Evolutionary conservation across 2,329 filamentous ascomycete species (phyloP).

Genomic region (Xylogone sp.): DNA sequence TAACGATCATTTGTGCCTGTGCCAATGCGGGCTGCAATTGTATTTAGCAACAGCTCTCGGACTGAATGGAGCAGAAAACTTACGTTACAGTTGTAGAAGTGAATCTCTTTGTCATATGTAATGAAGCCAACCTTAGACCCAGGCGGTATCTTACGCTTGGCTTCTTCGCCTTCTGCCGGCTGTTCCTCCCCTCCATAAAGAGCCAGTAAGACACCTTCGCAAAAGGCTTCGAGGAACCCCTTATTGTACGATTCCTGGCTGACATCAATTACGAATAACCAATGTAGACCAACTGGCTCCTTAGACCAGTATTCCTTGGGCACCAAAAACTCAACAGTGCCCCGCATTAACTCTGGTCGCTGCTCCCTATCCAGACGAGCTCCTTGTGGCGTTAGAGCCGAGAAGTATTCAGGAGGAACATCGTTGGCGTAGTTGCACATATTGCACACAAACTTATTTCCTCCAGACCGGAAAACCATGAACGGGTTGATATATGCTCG

Average conservation of each 20-base stretch:
- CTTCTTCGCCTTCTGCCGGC: constrained; percentile 43
- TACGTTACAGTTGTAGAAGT: constrained; percentile 94
- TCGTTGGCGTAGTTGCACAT: constrained; percentile 98
- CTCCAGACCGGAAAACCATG: constrained; percentile 93
- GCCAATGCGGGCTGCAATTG: constrained; percentile 62
- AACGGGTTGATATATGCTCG: constrained; percentile 98
- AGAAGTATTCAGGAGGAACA: constrained; percentile 87
- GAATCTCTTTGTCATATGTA: constrained; percentile 93
- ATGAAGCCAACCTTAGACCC: constrained; percentile 91
- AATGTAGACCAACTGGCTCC: constrained; percentile 81
- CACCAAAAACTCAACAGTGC: constrained; percentile 93
- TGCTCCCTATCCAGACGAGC: constrained; percentile 84
- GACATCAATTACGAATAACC: constrained; percentile 90
- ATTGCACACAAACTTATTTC: constrained; percentile 97
- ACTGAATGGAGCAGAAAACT: constrained; percentile 31
- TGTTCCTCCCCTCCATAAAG: constrained; percentile 69
- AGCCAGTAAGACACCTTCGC: constrained; percentile 79
- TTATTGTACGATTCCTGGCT: constrained; percentile 88
- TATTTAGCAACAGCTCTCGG: constrained; percentile 8
- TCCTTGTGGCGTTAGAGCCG: constrained; percentile 82
- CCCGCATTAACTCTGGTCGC: constrained; percentile 82
- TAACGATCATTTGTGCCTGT: constrained; percentile 95
- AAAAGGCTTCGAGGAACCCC: constrained; percentile 86
- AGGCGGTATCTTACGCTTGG: constrained; percentile 59
- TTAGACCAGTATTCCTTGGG: constrained; percentile 99